Percentiles rank a stretch among this genome's conserved stretches.
Evolutionary conservation across 2,329 filamentous ascomycete genomes (phyloP).

Genomic region (Aspergillus oerlinghausenensis): DNA sequence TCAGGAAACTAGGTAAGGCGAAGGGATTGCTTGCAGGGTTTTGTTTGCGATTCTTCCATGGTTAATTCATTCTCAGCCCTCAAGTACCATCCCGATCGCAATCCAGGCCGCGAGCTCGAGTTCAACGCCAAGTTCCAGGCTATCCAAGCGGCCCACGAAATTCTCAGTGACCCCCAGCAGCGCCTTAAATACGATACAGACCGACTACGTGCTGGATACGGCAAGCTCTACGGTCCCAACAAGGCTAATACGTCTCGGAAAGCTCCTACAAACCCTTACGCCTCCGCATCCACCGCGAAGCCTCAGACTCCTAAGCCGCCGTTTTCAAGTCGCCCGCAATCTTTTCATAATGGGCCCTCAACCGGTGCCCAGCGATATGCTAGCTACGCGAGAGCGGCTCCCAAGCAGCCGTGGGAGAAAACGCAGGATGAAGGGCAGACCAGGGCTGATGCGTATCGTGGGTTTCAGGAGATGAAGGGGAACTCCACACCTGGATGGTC

Average conservation of each 20-base stretch:
- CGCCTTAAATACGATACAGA: slow-evolving; percentile 61
- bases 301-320: slow-evolving; percentile 19
- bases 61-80: slow-evolving; percentile 52
- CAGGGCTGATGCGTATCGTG: slow-evolving; percentile 42
- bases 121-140: slow-evolving; percentile 78
- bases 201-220: slow-evolving; percentile 48
- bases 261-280: slow-evolving; percentile 19
- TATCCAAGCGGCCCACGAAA: slow-evolving; percentile 80
- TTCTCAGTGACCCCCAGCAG: slow-evolving; percentile 58
- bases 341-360: slow-evolving; percentile 29
- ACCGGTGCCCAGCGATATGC: slow-evolving; percentile 38
- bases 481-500: slow-evolving; percentile 30
- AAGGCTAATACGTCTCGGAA: slow-evolving; percentile 27
- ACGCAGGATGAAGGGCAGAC: slow-evolving; percentile 37
- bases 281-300: slow-evolving; percentile 21
- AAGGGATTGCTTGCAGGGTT: neutral
- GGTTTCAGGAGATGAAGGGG: slow-evolving; percentile 43
- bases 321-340: slow-evolving; percentile 14
- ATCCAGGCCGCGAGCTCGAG: slow-evolving; percentile 75
- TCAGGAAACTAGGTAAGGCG: slow-evolving; percentile 68
- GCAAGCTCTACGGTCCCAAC: slow-evolving; percentile 29
- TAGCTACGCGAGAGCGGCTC: slow-evolving; percentile 37
- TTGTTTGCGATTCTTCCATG: neutral
- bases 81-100: slow-evolving; percentile 84
- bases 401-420: slow-evolving; percentile 36